These are phyloP conservation scores for Saccharomycopsis guyanensis DNA, from an alignment of 805 yeast genomes.

Conservation along the genomic window DNA sequence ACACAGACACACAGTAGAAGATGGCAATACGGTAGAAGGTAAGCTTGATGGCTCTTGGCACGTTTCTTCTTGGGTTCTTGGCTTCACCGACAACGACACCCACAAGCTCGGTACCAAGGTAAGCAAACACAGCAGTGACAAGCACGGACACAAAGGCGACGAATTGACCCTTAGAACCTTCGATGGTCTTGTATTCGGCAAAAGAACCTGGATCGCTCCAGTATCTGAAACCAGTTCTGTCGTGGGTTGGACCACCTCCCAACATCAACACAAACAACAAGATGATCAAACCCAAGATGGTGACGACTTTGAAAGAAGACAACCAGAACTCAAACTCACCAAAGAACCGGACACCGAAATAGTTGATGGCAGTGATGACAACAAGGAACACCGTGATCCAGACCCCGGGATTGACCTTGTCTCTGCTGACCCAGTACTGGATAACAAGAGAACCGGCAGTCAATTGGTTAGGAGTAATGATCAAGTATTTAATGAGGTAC, in stretches of 20 bases:
- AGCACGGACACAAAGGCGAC: constrained; percentile 56
- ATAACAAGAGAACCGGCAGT: constrained; percentile 49
- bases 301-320: constrained; percentile 54
- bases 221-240: constrained; percentile 64
- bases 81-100: constrained; percentile 73
- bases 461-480: constrained; percentile 49
- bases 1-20: constrained; percentile 54
- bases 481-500: constrained; percentile 44
- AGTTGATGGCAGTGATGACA: constrained; percentile 30
- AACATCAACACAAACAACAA: constrained; percentile 55
- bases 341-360: constrained; percentile 36
- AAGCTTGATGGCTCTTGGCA: constrained; percentile 63
- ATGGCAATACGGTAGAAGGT: constrained; percentile 63
- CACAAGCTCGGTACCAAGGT: constrained; percentile 59
- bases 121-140: constrained; percentile 62
- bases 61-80: constrained; percentile 54
- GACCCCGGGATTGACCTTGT: constrained; percentile 37
- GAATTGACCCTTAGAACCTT: constrained; percentile 46
- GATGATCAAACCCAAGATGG: constrained; percentile 60
- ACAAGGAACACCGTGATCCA: constrained; percentile 45
- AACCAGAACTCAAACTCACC: constrained; percentile 48
- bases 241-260: constrained; percentile 75
- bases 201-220: constrained; percentile 69
- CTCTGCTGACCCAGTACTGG: constrained; percentile 42
- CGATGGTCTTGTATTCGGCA: constrained; percentile 36